A percentile compares a stretch with the other conserved stretches of the same genome.
Evolutionary conservation across 257 asterid genomes (phyloP).

Genomic region (Petrea volubilis): DNA sequence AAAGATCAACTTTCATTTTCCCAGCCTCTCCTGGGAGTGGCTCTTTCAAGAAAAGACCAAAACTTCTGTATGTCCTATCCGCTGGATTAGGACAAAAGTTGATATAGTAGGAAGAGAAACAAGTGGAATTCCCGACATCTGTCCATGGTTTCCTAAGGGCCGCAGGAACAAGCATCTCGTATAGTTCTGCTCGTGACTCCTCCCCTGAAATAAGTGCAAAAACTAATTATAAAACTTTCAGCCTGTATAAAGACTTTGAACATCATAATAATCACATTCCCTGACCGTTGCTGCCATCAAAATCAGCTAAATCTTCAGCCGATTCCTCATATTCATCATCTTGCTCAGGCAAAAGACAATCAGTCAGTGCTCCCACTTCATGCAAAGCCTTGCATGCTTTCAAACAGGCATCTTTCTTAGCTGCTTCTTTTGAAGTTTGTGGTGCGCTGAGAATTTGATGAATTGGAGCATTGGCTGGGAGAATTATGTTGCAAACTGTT

Average conservation of each 20-base stretch:
- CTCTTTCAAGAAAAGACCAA: constrained; percentile 79
- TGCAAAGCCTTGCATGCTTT: constrained; percentile 90
- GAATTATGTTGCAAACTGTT: constrained; percentile 65
- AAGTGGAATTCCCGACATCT: constrained; percentile 44
- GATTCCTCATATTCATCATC: constrained; percentile 49
- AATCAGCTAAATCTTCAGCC: constrained; percentile 50
- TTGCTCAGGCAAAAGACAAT: constrained; percentile 88
- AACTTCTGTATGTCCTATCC: constrained; percentile 72
- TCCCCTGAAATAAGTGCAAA: constrained; percentile 54
- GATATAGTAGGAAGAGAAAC: constrained; percentile 60
- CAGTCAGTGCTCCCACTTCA: constrained; percentile 85
- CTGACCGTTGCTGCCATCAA: constrained; percentile 68
- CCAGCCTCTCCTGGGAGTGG: constrained; percentile 85
- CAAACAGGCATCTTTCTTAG: constrained; percentile 91
- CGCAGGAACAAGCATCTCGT: constrained; percentile 93
- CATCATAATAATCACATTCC: constrained; percentile 18
- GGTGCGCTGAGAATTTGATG: constrained; percentile 70
- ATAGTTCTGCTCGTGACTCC: constrained; percentile 71
- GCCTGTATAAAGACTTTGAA: constrained; percentile 11
- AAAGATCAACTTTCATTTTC: constrained; percentile 76
- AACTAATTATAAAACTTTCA: constrained; percentile 13
- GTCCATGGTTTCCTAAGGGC: constrained; percentile 72
- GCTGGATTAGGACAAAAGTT: constrained; percentile 68
- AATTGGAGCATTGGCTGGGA: constrained; percentile 92
- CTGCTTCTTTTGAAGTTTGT: constrained; percentile 63